Percentiles rank a stretch among this genome's conserved stretches.
phyloP scores from a whole-genome alignment of 805 yeast genomes.

The Candida michaelii region DNA sequence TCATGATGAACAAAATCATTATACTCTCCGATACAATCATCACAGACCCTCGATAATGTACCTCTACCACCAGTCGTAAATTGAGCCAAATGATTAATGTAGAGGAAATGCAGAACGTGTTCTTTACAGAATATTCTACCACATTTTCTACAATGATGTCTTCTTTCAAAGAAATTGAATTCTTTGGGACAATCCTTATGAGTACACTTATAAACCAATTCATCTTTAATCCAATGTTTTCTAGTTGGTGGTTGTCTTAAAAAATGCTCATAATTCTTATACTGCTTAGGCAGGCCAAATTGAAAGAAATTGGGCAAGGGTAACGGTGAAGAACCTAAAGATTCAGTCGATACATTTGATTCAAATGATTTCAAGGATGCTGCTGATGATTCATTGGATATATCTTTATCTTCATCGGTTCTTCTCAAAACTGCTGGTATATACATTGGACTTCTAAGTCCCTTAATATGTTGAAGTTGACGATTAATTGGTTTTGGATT shows the following conservation, averaged over 20 bases:
- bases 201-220: conserved; percentile 59
- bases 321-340: conserved; percentile 16
- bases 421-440: conserved; percentile 79
- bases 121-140: conserved; percentile 77
- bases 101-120: conserved; percentile 58
- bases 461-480: conserved; percentile 67
- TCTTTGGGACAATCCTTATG: conserved; percentile 53
- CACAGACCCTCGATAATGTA: conserved; percentile 67
- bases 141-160: conserved; percentile 84
- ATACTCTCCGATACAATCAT: conserved; percentile 61
- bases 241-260: conserved; percentile 49
- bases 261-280: conserved; percentile 26
- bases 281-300: conserved; percentile 15
- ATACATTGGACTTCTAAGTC: conserved; percentile 83
- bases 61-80: conserved; percentile 70
- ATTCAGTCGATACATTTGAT: conserved; percentile 30
- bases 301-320: conserved; percentile 10
- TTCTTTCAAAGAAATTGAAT: conserved; percentile 76
- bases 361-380: conserved; percentile 33
- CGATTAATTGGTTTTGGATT: conserved; percentile 12
- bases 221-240: conserved; percentile 76
- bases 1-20: conserved; percentile 46
- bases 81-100: conserved; percentile 58
- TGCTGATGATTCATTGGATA: conserved; percentile 15
- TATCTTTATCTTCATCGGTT: conserved; percentile 26